Evolutionary conservation across 106 monocot genomes (phyloP), one percentile per base, ranked within the genome.

Genomic region (Chionographis japonica): DNA sequence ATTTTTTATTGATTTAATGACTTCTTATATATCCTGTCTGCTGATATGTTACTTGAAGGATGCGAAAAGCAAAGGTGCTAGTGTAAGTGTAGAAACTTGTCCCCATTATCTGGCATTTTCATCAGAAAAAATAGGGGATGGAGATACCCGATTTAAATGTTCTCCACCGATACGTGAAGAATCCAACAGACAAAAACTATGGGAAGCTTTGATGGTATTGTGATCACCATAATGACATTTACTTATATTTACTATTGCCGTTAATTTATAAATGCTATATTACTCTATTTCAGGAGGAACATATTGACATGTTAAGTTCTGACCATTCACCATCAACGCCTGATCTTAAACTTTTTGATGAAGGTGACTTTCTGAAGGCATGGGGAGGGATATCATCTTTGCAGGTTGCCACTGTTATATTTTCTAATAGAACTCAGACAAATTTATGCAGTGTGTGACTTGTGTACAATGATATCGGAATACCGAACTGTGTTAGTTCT

Each of bases 301-400:
- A 88, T 54, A 88, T 98, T 72, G 98, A 98, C 67, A 73, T 98
- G 87, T 69, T 98, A 56, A 93, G 98, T 70, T 98, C 98, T 52
- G 98, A 98, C 75, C 98, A 98, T 79, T 98, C 98, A 56, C 98
- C 98, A 51, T 79, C 90, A 62, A 40, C 70, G 50, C 90, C 98
- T 52, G 76, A 85, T n/a, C 82, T 98, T 27, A 98, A 98, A 70
- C 87, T 93, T 43, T 69, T 85, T 49, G 75, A 88, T 56, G 87
- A 98, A 74, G 98, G 95, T 36, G 73, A 92, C 67, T 97, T 97
- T 73, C 58, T 97, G 49, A 89, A 70, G 56, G 97, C 98, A 40
- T 98, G 98, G 98, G 98, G 98, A 54, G 98, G 98, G 54, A 86
- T 98, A 64, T 92, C 98, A 55, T 98, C 98, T 65, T 80, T 98